Evolutionary conservation across 306 rosid genomes (phyloP).

Genomic region (Castanea mollissima): DNA sequence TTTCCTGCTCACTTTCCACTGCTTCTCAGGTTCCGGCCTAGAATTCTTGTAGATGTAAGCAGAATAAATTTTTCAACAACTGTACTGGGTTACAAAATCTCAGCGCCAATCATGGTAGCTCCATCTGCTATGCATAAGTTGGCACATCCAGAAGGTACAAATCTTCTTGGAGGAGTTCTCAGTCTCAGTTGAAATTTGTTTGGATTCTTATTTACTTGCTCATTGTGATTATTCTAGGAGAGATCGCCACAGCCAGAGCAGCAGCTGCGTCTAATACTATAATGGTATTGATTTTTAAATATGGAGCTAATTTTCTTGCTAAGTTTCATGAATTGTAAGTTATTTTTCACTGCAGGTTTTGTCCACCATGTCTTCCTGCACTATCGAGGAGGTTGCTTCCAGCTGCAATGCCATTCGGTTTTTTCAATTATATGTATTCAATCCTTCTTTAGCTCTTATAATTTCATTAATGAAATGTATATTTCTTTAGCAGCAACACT

Average conservation of each 20-base stretch:
- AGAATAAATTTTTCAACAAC: constrained; percentile 50
- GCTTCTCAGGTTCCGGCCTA: constrained; percentile 50
- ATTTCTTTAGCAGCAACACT: neutral
- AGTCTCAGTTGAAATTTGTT: constrained; percentile 4
- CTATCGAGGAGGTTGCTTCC: constrained; percentile 61
- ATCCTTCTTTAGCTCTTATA: neutral
- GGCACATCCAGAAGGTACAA: constrained; percentile 59
- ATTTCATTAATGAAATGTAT: neutral
- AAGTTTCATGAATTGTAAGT: neutral
- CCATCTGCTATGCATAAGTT: constrained; percentile 49
- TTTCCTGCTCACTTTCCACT: neutral
- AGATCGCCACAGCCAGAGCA: constrained; percentile 68
- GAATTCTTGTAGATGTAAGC: constrained; percentile 66
- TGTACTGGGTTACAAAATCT: constrained; percentile 42
- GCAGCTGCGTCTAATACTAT: constrained; percentile 59
- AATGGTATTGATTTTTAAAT: constrained; percentile 39
- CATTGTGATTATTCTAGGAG: constrained; percentile 36
- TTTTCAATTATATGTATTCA: constrained; percentile 61
- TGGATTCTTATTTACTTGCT: neutral
- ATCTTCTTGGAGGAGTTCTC: neutral
- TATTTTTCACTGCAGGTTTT: constrained; percentile 31
- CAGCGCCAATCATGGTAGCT: constrained; percentile 57
- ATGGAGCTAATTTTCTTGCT: neutral
- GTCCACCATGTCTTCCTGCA: constrained; percentile 44
- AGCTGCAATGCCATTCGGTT: constrained; percentile 68